phyloP scores from a whole-genome alignment of 1,139 yeast genomes.

The Magnusiomyces paraingens region DNA sequence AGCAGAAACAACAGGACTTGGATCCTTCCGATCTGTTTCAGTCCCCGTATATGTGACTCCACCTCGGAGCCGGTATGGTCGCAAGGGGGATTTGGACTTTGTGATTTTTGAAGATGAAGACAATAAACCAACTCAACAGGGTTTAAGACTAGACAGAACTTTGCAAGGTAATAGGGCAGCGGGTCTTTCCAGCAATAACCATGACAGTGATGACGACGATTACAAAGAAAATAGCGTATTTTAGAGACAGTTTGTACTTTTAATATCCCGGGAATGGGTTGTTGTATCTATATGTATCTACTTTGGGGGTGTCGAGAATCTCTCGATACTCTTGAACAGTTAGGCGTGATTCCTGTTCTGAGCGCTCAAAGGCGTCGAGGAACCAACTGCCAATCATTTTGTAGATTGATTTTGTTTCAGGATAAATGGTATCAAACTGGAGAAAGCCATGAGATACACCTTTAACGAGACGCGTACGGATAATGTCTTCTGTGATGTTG shows the following conservation, averaged over 20 bases:
- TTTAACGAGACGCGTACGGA: slow-evolving; percentile 30
- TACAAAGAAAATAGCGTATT: too few species aligned
- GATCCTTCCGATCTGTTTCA: too few species aligned
- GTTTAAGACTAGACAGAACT: too few species aligned
- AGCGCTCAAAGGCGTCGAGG: slow-evolving; percentile 17
- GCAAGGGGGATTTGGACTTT: too few species aligned
- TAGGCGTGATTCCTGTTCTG: slow-evolving; percentile 1
- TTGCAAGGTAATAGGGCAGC: too few species aligned
- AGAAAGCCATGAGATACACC: slow-evolving; percentile 43
- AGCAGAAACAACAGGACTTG: too few species aligned
- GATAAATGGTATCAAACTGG: slow-evolving; percentile 39
- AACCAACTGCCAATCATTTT: slow-evolving; percentile 19
- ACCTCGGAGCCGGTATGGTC: too few species aligned
- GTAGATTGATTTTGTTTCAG: slow-evolving; percentile 31
- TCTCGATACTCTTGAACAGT: neutral
- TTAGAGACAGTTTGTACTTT: neutral
- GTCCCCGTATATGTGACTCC: too few species aligned
- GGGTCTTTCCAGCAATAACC: too few species aligned
- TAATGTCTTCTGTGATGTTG: slow-evolving; percentile 17
- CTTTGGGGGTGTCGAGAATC: neutral
- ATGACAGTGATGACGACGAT: too few species aligned
- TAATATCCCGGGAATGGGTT: slow-evolving; percentile 6
- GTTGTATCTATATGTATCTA: neutral
- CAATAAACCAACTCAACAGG: too few species aligned
- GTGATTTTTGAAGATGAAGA: too few species aligned